Evolutionary conservation across 129 eudicot genomes (phyloP), one percentile per base, ranked within the genome.

Genomic region (Ambrosia artemisiifolia): DNA sequence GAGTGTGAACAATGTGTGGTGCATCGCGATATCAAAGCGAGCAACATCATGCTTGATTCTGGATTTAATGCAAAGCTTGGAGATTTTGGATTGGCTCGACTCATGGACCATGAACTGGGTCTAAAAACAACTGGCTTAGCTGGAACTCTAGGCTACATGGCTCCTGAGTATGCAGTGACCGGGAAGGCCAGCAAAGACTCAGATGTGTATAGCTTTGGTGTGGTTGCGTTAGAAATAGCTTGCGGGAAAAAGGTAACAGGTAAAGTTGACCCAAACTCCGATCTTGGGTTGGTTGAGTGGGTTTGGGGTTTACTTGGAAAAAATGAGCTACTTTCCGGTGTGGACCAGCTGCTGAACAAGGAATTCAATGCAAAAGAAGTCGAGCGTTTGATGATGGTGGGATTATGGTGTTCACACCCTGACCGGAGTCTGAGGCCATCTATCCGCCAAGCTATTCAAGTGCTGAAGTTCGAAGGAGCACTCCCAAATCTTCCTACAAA

Each of bases 1-100:
- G 94, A 85, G 48, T 80, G 90, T 55, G 84, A 82, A 68, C 89
- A 77, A 28, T 84, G 84, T 47, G 94, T 85, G 62, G 74, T 88
- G 63, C 94, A 85, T 63, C 76, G 90, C 16, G 94, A 85, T 74
- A 82, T 88, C 56, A 88, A 88, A 53, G 50, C 85, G 0, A 88
- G 90, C 82, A 85, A 85, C 67, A 63, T 85, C 48, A 82, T 85
- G 88, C 83, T 88, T 7, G 90, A 88, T 43, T 82, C 90, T 2
- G 82, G 53, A 6, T 86, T 83, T 16, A 86, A 80, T 34, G 86
- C 48, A 49, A 83, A 83, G 79, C 82, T 86, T 5, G 88, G 91
- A 4, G 91, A 83, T 54, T 86, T 86, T 13, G 88, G 91, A 16
- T 56, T 86, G 17, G 91, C 91, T 24, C 50, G 84, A 28, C 61